These are phyloP conservation scores for Penicillium capsulatum DNA, from an alignment of 2,329 filamentous ascomycete genomes.

Conservation along the genomic window DNA sequence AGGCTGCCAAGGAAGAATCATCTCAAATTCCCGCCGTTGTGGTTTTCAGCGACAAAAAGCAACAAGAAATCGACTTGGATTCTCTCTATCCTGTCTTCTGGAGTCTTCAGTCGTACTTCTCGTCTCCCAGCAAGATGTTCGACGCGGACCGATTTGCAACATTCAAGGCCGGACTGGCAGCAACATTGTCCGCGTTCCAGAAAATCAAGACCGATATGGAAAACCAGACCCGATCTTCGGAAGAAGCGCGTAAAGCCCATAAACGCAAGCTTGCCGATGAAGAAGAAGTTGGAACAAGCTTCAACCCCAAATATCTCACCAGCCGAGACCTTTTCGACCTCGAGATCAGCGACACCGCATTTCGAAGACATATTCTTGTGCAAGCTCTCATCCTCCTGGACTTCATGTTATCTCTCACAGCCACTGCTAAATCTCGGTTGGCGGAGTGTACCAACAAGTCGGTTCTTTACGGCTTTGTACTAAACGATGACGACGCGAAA, in stretches of 20 bases:
- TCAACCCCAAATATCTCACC: slow-evolving; percentile 98
- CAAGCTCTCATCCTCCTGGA: slow-evolving; percentile 93
- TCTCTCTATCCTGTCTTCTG: slow-evolving; percentile 87
- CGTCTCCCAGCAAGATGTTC: slow-evolving; percentile 80
- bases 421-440: slow-evolving; percentile 75
- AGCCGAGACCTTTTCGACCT: slow-evolving; percentile 93
- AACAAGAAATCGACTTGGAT: slow-evolving; percentile 60
- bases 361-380: slow-evolving; percentile 88
- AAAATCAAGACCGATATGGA: slow-evolving; percentile 64
- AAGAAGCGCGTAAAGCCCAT: slow-evolving; percentile 60
- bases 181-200: slow-evolving; percentile 71
- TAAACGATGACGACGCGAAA: slow-evolving; percentile 80
- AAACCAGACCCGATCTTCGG: slow-evolving; percentile 57
- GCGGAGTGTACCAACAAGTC: slow-evolving; percentile 75
- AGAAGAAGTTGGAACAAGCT: slow-evolving; percentile 64
- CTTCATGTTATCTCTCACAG: slow-evolving; percentile 85
- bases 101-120: slow-evolving; percentile 88
- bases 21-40: slow-evolving; percentile 25
- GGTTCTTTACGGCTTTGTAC: slow-evolving; percentile 74
- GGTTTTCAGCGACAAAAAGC: slow-evolving; percentile 19
- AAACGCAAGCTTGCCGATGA: slow-evolving; percentile 68
- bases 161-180: slow-evolving; percentile 61
- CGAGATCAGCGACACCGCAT: slow-evolving; percentile 91
- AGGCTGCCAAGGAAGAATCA: slow-evolving; percentile 11
- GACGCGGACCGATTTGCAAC: slow-evolving; percentile 61